phyloP scores from a whole-genome alignment of 768 basidiomycete genomes.

The Mycena vitilis region DNA sequence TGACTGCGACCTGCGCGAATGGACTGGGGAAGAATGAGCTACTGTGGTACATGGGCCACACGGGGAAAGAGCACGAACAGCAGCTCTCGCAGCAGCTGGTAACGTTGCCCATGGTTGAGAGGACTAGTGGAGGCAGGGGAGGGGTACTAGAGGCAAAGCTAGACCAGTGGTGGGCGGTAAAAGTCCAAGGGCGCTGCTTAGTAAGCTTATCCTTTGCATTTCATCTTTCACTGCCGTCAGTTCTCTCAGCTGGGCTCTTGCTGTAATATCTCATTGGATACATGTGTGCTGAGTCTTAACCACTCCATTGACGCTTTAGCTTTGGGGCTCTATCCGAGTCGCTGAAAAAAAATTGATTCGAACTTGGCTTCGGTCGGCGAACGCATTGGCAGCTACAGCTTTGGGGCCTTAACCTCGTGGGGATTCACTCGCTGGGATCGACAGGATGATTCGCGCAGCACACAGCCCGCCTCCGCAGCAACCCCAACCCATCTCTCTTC shows the following conservation, averaged over 20 bases:
- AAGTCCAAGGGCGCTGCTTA: neutral
- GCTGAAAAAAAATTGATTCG: too few species aligned
- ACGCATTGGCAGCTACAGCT: too few species aligned
- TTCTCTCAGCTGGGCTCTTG: neutral
- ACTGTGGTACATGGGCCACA: conserved; percentile 37
- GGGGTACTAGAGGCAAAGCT: neutral
- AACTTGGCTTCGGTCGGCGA: too few species aligned
- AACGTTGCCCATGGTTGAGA: conserved; percentile 72
- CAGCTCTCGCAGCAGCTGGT: conserved; percentile 88
- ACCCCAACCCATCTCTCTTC: conserved; percentile 14
- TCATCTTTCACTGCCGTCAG: too few species aligned
- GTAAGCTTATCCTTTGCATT: too few species aligned
- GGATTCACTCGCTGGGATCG: neutral
- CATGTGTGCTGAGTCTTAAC: neutral
- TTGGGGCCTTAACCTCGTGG: too few species aligned
- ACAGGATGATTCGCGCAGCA: conserved; percentile 19
- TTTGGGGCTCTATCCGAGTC: too few species aligned
- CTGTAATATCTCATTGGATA: neutral
- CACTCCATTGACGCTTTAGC: too few species aligned
- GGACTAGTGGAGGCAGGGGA: conserved; percentile 9
- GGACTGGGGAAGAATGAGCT: conserved; percentile 58
- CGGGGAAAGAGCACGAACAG: conserved; percentile 58
- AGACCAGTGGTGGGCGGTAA: conserved; percentile 10
- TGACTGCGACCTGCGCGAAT: conserved; percentile 84
- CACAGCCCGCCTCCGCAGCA: conserved; percentile 31